Conservation (phyloP, 345 rosid species). For the Linum tenue region DNA sequence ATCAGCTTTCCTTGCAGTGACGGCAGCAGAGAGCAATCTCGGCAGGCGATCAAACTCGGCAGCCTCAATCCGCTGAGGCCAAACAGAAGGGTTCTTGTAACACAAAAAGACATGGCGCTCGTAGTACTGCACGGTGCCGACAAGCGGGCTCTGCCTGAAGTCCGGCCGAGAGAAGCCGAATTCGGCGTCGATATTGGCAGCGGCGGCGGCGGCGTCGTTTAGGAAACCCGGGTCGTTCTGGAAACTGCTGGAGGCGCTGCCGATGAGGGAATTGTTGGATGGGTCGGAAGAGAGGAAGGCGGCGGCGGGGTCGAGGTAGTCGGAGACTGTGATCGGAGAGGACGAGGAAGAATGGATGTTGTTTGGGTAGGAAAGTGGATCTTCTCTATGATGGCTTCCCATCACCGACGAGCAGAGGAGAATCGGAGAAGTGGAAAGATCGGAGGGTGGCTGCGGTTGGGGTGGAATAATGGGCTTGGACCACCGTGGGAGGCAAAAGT, state of each 20-base stretch:
- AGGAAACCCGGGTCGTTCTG: slow-evolving; percentile 1
- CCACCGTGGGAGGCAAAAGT: too few relatives aligned
- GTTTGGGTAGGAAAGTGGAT: background rate
- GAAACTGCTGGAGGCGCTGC: slow-evolving; percentile 1
- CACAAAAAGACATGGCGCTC: slow-evolving; percentile 85
- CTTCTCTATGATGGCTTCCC: background rate
- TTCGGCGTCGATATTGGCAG: slow-evolving; percentile 39
- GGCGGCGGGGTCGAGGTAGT: background rate
- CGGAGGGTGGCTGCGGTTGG: background rate
- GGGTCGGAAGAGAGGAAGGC: slow-evolving; percentile 1
- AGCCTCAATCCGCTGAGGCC: slow-evolving; percentile 95
- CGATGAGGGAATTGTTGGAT: background rate
- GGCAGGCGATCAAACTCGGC: slow-evolving; percentile 89
- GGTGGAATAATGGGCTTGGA: too few relatives aligned
- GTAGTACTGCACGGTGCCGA: slow-evolving; percentile 76
- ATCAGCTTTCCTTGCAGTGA: slow-evolving; percentile 3
- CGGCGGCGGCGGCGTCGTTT: background rate
- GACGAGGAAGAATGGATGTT: background rate
- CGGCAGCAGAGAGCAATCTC: slow-evolving; percentile 2
- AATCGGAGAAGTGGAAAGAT: background rate
- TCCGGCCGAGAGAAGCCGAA: slow-evolving; percentile 76
- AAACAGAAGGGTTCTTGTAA: slow-evolving; percentile 87
- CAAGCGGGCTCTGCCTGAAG: slow-evolving; percentile 53
- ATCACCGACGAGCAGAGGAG: background rate
- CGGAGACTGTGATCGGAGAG: background rate